phyloP scores from a whole-genome alignment of 2,329 filamentous ascomycete genomes.

The Pseudogymnoascus sp. region DNA sequence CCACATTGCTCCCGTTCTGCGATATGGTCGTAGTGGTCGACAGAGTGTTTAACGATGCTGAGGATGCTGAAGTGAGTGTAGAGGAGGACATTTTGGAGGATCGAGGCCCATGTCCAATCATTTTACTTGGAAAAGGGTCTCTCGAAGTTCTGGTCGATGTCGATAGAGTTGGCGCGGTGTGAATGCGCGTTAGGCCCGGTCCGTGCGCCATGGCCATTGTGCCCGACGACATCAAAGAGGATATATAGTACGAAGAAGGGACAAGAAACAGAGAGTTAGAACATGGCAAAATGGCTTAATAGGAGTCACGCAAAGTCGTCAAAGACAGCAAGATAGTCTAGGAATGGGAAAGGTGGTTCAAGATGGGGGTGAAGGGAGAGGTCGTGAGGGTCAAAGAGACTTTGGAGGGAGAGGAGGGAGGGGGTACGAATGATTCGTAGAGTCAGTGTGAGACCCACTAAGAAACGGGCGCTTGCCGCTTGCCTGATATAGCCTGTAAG shows the following conservation, averaged over 20 bases:
- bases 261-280: neutral
- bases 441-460: neutral
- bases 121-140: slow-evolving; percentile 6
- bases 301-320: neutral
- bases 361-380: neutral
- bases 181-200: slow-evolving; percentile 9
- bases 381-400: neutral
- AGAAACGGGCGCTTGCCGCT: slow-evolving; percentile 6
- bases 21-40: slow-evolving; percentile 24
- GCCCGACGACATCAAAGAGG: slow-evolving; percentile 7
- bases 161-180: slow-evolving; percentile 9
- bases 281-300: neutral
- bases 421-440: slow-evolving; percentile 3
- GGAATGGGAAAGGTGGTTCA: neutral
- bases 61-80: slow-evolving; percentile 18
- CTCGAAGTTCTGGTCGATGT: slow-evolving; percentile 7
- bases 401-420: neutral
- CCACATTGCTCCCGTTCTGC: slow-evolving; percentile 51
- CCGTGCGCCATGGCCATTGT: slow-evolving; percentile 8
- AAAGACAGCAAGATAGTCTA: neutral
- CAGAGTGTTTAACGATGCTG: slow-evolving; percentile 27
- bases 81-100: slow-evolving; percentile 54
- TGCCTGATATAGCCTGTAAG: neutral
- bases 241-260: neutral
- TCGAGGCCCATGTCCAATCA: slow-evolving; percentile 31